phyloP scores from a whole-genome alignment of 176 grass and related monocot species.

The Areca catechu region DNA sequence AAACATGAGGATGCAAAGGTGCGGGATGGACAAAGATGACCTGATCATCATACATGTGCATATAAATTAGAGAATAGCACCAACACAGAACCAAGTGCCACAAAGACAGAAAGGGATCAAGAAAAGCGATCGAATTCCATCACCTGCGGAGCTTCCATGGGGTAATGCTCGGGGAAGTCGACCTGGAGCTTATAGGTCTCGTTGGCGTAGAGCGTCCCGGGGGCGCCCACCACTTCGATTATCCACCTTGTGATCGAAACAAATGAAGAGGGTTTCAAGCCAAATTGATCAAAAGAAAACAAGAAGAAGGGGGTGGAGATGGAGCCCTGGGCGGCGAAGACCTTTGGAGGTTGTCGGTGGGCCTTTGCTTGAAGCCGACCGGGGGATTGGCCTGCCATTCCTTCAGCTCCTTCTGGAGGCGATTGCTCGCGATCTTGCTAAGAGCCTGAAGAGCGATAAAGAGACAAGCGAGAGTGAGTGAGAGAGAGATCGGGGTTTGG shows the following conservation, averaged over 20 bases:
- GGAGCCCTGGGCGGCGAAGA: constrained; percentile 5
- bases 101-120: neutral
- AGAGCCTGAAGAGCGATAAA: constrained; percentile 37
- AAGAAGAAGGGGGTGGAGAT: neutral
- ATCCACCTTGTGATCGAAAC: constrained; percentile 45
- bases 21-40: constrained; percentile 92
- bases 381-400: constrained; percentile 81
- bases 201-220: constrained; percentile 52
- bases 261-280: neutral
- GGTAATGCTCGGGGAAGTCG: constrained; percentile 95
- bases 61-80: neutral
- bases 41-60: constrained; percentile 11
- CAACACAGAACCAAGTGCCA: neutral
- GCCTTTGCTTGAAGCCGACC: constrained; percentile 60
- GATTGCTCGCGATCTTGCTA: constrained; percentile 89
- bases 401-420: constrained; percentile 76
- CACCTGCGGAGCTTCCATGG: constrained; percentile 88
- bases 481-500: no score
- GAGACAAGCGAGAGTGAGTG: no score
- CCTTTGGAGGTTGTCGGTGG: constrained; percentile 86
- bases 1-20: constrained; percentile 81
- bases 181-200: constrained; percentile 84
- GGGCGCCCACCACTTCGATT: constrained; percentile 64
- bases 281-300: neutral
- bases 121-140: neutral